Conservation (phyloP, 1,284 basidiomycete species). For the Cutaneotrichosporon daszewskae region DNA sequence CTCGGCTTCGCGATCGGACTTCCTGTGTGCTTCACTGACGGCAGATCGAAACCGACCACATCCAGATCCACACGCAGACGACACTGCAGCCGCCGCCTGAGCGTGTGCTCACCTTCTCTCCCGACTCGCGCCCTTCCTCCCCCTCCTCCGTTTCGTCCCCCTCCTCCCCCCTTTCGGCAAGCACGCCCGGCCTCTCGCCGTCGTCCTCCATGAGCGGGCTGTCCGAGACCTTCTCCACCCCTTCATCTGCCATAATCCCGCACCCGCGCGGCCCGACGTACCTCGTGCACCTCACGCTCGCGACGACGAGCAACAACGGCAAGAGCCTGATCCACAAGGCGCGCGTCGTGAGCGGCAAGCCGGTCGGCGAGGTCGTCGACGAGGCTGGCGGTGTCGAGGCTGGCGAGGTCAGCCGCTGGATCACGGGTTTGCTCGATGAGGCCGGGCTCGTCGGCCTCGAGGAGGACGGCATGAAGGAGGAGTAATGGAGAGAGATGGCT, state of each 20-base stretch:
- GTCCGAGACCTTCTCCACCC: slow-evolving; percentile 5
- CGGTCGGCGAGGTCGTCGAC: slow-evolving; percentile 41
- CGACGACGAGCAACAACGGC: slow-evolving; percentile 42
- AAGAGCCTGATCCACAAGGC: slow-evolving; percentile 41
- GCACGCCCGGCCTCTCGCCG: slow-evolving; percentile 19
- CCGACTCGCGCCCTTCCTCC: slow-evolving; percentile 38
- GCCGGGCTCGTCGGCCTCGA: slow-evolving; percentile 36
- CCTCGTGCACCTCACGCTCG: slow-evolving; percentile 31
- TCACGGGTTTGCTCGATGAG: slow-evolving; percentile 27
- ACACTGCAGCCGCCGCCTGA: slow-evolving; percentile 27
- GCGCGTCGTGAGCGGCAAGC: slow-evolving; percentile 29
- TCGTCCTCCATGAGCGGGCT: slow-evolving; percentile 11
- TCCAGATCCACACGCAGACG: slow-evolving; percentile 38
- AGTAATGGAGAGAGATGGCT: no score
- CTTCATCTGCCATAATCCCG: slow-evolving; percentile 13
- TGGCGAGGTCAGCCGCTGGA: slow-evolving; percentile 38
- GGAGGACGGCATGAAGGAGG: slow-evolving; percentile 31
- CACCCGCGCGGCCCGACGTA: slow-evolving; percentile 34
- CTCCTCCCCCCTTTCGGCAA: slow-evolving; percentile 5
- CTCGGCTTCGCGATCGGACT: no score
- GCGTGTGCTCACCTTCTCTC: slow-evolving; percentile 31
- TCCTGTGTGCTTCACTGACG: no score
- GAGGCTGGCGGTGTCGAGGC: slow-evolving; percentile 40
- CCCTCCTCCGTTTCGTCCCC: slow-evolving; percentile 15
- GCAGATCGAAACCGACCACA: slow-evolving; percentile 45